Evolutionary conservation across 1,284 basidiomycete species (phyloP).

Genomic region (Hymenochaete sp.): DNA sequence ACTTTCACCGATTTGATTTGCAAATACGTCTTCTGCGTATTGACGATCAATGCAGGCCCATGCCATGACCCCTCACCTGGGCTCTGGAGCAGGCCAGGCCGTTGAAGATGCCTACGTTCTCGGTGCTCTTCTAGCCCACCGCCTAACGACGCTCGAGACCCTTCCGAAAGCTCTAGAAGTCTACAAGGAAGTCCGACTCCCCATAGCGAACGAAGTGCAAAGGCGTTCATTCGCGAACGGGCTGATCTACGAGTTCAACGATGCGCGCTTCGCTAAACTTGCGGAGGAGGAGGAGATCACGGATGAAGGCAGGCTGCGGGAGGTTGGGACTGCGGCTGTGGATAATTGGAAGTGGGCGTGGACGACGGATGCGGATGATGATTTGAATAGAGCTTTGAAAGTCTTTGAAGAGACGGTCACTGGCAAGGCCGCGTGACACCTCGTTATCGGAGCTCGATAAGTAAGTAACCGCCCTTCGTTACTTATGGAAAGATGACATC

Average conservation of each 20-base stretch:
- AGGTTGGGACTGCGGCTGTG: slow-evolving; percentile 24
- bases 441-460: too few relatives aligned
- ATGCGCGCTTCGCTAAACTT: slow-evolving; percentile 19
- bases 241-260: slow-evolving; percentile 8
- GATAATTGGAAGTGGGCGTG: slow-evolving; percentile 27
- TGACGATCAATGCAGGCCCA: slow-evolving; percentile 32
- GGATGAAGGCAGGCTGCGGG: slow-evolving; percentile 18
- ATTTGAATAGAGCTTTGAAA: slow-evolving; percentile 9
- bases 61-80: slow-evolving; percentile 34
- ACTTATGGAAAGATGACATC: too few relatives aligned
- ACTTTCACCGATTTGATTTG: too few relatives aligned
- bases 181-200: slow-evolving; percentile 31
- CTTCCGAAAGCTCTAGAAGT: slow-evolving; percentile 25
- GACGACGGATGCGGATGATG: slow-evolving; percentile 15
- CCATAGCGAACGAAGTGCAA: slow-evolving; percentile 25
- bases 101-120: slow-evolving; percentile 33
- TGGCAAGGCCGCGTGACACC: too few relatives aligned
- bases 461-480: not conserved
- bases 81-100: slow-evolving; percentile 33
- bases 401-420: slow-evolving; percentile 5
- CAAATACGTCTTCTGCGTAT: too few relatives aligned
- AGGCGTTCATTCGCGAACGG: not conserved
- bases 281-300: not conserved
- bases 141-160: slow-evolving; percentile 22
- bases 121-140: slow-evolving; percentile 27